phyloP scores from a whole-genome alignment of 2,329 filamentous ascomycete species.

The Trichoderma sp. region DNA sequence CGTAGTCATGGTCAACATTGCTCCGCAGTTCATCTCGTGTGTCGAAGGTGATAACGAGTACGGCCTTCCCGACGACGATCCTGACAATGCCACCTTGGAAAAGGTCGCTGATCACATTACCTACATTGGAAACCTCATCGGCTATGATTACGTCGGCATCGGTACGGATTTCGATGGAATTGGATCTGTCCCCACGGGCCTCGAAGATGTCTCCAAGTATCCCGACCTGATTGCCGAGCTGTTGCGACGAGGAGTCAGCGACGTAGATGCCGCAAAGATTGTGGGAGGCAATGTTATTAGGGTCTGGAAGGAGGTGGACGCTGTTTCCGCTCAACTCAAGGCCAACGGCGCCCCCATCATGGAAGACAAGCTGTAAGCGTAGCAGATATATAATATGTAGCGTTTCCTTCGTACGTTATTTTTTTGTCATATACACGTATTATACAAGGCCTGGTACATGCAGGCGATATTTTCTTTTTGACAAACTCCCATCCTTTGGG shows the following conservation, averaged over 20 bases:
- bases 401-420: not conserved
- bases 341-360: conserved; percentile 49
- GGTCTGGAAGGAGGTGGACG: conserved; percentile 79
- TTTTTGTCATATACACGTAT: conserved; percentile 30
- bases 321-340: conserved; percentile 65
- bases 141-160: conserved; percentile 82
- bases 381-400: not conserved
- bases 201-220: conserved; percentile 84
- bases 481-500: not conserved
- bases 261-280: conserved; percentile 70
- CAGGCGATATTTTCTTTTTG: not conserved
- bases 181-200: conserved; percentile 59
- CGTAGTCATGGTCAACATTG: conserved; percentile 89
- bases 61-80: conserved; percentile 66
- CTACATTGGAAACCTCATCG: conserved; percentile 78
- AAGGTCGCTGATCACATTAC: conserved; percentile 79
- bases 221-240: conserved; percentile 75
- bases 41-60: conserved; percentile 54
- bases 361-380: conserved; percentile 47
- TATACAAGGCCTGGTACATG: conserved; percentile 25
- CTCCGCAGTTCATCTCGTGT: conserved; percentile 79
- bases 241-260: conserved; percentile 68
- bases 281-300: conserved; percentile 78
- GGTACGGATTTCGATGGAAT: conserved; percentile 91
- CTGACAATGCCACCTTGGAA: conserved; percentile 66